A percentile compares a stretch with the other conserved stretches of the same genome.
These are phyloP conservation scores for Parachlorella kessleri DNA, from an alignment of 139 green algal genomes.

Conservation along the genomic window DNA sequence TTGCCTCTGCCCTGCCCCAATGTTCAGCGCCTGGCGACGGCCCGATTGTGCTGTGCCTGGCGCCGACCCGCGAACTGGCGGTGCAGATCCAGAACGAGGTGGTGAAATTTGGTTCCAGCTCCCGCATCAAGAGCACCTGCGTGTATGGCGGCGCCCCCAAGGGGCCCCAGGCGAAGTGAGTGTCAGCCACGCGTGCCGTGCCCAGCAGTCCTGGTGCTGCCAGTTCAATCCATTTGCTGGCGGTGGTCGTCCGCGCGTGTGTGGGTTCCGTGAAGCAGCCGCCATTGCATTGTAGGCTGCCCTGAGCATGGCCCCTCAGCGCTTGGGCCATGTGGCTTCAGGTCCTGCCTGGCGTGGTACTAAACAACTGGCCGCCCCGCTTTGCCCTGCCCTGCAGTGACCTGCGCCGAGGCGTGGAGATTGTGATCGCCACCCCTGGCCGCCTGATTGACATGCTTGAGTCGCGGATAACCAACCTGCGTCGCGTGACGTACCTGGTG, in stretches of 20 bases:
- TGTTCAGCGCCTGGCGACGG: slow-evolving; percentile 80
- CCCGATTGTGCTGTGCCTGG: slow-evolving; percentile 91
- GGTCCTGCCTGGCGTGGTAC: neutral
- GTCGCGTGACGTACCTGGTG: slow-evolving; percentile 87
- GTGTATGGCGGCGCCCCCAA: slow-evolving; percentile 91
- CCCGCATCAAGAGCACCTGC: slow-evolving; percentile 89
- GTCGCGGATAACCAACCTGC: slow-evolving; percentile 67
- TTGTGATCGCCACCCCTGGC: slow-evolving; percentile 92
- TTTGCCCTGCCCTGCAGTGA: slow-evolving; percentile 13
- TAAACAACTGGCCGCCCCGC: neutral
- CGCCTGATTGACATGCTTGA: slow-evolving; percentile 90
- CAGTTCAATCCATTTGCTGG: no score
- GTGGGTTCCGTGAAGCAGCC: no score
- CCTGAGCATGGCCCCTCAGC: no score
- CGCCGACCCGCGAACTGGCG: slow-evolving; percentile 93
- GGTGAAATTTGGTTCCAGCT: slow-evolving; percentile 87
- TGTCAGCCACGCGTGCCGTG: no score
- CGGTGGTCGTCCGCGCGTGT: no score
- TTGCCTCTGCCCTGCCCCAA: neutral
- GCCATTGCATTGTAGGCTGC: no score
- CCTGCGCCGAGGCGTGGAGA: slow-evolving; percentile 75
- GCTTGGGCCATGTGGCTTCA: neutral
- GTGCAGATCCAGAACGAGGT: slow-evolving; percentile 94
- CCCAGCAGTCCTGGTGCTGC: no score
- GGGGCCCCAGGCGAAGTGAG: slow-evolving; percentile 57